Conservation (phyloP, 495 filamentous ascomycete genomes). For the Pseudevernia furfuracea region DNA sequence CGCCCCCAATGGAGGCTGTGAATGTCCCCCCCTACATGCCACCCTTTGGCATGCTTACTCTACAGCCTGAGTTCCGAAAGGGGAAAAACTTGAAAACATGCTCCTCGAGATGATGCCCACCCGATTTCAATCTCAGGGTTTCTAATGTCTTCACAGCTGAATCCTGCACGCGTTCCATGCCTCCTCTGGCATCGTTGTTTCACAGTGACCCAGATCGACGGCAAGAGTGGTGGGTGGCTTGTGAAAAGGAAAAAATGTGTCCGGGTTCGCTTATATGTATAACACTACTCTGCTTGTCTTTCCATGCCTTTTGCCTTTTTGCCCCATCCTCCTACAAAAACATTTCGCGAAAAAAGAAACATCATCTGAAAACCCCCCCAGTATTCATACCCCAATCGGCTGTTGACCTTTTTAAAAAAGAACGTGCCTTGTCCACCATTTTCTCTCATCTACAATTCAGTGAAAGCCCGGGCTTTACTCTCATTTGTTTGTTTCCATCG, state of each 20-base stretch:
- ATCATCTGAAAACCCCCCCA: not conserved
- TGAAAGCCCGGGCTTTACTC: not conserved
- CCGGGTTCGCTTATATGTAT: not conserved
- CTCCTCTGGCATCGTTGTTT: not conserved
- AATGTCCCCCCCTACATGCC: not conserved
- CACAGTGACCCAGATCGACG: not conserved
- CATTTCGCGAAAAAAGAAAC: not conserved
- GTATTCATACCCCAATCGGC: not conserved
- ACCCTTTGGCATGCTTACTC: not conserved
- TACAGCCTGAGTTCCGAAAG: not conserved
- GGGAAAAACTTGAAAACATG: not conserved
- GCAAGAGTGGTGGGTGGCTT: not conserved
- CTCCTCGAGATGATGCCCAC: not conserved
- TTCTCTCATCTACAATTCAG: not conserved
- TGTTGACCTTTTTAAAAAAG: not conserved
- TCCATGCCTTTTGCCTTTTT: not conserved
- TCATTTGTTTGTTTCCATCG: no score
- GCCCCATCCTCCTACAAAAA: not conserved
- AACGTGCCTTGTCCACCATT: not conserved
- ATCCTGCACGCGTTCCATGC: not conserved
- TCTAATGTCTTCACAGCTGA: not conserved
- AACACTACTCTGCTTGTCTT: not conserved
- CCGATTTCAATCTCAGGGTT: not conserved
- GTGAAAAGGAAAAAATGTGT: not conserved
- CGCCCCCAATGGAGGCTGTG: not conserved